Conservation (phyloP, 2,329 filamentous ascomycete species). For the Sarocladium brachiariae region DNA sequence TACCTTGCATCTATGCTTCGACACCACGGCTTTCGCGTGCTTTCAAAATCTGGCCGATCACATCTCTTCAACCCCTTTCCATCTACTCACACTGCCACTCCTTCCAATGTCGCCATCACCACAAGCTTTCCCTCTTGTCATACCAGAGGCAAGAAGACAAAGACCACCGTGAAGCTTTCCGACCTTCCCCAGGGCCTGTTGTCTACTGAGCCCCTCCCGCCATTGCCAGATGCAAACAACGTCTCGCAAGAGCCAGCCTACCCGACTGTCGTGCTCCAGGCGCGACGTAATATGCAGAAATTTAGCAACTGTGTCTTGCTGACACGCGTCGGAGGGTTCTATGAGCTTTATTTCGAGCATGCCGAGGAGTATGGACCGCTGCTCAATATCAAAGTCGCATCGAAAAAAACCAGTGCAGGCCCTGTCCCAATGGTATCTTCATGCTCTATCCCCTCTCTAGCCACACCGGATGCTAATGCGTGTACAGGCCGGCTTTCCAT, state of each 20-base stretch:
- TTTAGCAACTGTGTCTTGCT: slow-evolving; percentile 87
- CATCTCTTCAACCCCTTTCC: background rate
- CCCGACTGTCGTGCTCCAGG: slow-evolving; percentile 84
- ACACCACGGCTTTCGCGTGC: background rate
- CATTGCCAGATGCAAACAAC: slow-evolving; percentile 34
- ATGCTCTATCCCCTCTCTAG: slow-evolving; percentile 10
- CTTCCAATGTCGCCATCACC: no score
- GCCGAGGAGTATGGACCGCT: slow-evolving; percentile 82
- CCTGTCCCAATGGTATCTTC: slow-evolving; percentile 72
- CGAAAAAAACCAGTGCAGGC: slow-evolving; percentile 71
- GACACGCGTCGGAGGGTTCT: slow-evolving; percentile 91
- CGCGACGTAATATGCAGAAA: slow-evolving; percentile 79
- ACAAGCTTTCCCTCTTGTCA: slow-evolving; percentile 14
- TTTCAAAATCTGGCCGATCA: background rate
- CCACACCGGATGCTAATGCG: background rate
- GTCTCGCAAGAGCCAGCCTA: slow-evolving; percentile 48
- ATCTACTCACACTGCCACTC: background rate
- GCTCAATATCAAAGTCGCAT: slow-evolving; percentile 78
- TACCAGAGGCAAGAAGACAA: slow-evolving; percentile 46
- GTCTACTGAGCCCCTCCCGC: slow-evolving; percentile 20
- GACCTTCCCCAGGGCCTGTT: slow-evolving; percentile 51
- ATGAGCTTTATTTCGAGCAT: slow-evolving; percentile 96
- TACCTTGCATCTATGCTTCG: background rate
- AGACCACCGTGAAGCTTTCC: slow-evolving; percentile 44
- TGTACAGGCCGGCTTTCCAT: slow-evolving; percentile 77